These are phyloP conservation scores for Pythium sp. DNA, from an alignment of 352 stramenopile genomes.

Conservation along the genomic window DNA sequence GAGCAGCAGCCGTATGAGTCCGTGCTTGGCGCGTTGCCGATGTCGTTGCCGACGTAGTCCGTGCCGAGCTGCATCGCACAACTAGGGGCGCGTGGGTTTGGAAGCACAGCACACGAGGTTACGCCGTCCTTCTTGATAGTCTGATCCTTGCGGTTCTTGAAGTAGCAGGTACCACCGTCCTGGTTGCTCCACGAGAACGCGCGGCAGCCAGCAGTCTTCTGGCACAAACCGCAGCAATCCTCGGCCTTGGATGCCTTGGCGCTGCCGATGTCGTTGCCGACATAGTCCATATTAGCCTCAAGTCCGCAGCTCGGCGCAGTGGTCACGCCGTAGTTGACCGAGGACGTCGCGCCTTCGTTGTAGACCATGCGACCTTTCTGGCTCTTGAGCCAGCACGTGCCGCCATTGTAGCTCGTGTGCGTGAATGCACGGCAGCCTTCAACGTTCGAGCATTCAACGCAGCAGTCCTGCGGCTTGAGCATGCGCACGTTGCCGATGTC, in stretches of 20 bases:
- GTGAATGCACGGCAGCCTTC: background rate
- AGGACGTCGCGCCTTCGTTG: slow-evolving; percentile 20
- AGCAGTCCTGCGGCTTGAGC: background rate
- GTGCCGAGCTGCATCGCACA: no score
- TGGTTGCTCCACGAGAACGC: no score
- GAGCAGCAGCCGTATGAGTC: no score
- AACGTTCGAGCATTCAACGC: background rate
- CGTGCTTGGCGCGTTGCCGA: no score
- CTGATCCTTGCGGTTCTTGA: no score
- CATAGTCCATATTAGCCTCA: slow-evolving; percentile 19
- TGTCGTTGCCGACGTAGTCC: no score
- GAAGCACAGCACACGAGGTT: no score
- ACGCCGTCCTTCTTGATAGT: no score
- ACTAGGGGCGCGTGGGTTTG: no score
- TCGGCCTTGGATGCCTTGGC: slow-evolving; percentile 4
- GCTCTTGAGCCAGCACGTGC: slow-evolving; percentile 61
- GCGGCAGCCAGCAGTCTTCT: slow-evolving; percentile 18
- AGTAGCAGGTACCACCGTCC: no score
- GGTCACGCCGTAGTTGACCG: no score
- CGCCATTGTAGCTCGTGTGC: slow-evolving; percentile 26
- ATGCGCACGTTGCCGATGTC: background rate
- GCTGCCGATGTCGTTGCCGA: slow-evolving; percentile 34
- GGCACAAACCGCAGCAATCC: slow-evolving; percentile 21
- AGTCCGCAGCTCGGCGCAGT: no score
- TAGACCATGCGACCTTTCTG: slow-evolving; percentile 5